Conservation (phyloP, 805 yeast species). For the Wickerhamiella nectarea region DNA sequence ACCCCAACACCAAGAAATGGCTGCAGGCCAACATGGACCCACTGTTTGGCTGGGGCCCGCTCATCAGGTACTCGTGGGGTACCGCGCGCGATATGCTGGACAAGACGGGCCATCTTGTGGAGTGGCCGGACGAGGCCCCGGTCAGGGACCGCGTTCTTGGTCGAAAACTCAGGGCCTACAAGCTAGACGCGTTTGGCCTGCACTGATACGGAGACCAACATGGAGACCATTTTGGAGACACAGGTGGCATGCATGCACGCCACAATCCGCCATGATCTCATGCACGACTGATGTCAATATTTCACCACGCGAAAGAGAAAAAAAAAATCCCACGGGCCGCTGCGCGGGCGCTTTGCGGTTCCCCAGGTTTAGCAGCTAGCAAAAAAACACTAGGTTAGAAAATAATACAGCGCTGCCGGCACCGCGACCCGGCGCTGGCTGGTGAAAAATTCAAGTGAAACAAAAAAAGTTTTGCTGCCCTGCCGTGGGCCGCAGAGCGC, state of each 20-base stretch:
- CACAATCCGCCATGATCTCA: not conserved
- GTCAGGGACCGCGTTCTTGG: not conserved
- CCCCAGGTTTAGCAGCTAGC: no score
- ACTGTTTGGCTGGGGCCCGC: slow-evolving; percentile 73
- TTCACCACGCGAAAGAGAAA: no score
- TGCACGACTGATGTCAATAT: not conserved
- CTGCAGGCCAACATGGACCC: slow-evolving; percentile 46
- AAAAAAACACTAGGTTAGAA: no score
- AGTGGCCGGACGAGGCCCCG: slow-evolving; percentile 41
- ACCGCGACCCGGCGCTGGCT: no score
- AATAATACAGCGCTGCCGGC: no score
- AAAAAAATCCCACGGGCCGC: no score
- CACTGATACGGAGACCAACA: not conserved
- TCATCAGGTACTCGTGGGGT: slow-evolving; percentile 85
- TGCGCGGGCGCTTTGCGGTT: no score
- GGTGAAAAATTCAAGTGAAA: no score
- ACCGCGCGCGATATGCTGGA: slow-evolving; percentile 66
- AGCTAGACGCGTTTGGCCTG: not conserved
- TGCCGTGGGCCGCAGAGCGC: no score
- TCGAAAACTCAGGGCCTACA: not conserved
- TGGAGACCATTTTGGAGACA: not conserved
- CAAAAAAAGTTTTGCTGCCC: no score
- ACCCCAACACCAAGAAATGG: slow-evolving; percentile 78
- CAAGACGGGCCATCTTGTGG: slow-evolving; percentile 40
- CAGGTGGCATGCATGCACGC: not conserved